These are phyloP conservation scores for Zygoascus biomembranicola DNA, from an alignment of 805 yeast species.

Conservation along the genomic window DNA sequence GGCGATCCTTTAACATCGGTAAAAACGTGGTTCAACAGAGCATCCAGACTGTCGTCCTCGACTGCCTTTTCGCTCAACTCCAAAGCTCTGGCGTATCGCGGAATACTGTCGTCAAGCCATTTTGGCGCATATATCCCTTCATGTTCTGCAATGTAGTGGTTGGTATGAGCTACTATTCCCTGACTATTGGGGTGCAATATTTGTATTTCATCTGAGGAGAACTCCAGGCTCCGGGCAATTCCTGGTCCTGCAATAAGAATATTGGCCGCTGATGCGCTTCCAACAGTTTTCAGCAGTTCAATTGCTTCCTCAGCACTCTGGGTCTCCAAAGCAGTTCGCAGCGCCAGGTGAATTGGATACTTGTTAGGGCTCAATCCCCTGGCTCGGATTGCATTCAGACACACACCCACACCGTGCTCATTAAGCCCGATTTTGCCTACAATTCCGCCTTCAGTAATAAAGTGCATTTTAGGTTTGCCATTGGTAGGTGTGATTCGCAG, in stretches of 20 bases:
- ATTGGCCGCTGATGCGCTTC: slow-evolving; percentile 16
- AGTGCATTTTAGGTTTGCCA: slow-evolving; percentile 21
- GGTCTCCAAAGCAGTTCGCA: slow-evolving; percentile 29
- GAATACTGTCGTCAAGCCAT: slow-evolving; percentile 9
- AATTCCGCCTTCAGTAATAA: slow-evolving; percentile 31
- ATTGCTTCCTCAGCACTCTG: slow-evolving; percentile 20
- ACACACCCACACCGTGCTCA: slow-evolving; percentile 27
- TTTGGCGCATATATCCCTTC: slow-evolving; percentile 9
- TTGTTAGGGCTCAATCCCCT: slow-evolving; percentile 23
- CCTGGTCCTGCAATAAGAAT: slow-evolving; percentile 13
- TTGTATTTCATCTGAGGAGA: slow-evolving; percentile 10
- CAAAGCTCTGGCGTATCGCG: slow-evolving; percentile 11
- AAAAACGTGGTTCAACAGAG: slow-evolving; percentile 10
- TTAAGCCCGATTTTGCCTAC: slow-evolving; percentile 32
- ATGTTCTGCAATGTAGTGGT: slow-evolving; percentile 14
- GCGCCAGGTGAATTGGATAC: slow-evolving; percentile 32
- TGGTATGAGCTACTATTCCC: slow-evolving; percentile 13
- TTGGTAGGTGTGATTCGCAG: slow-evolving; percentile 22
- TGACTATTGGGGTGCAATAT: slow-evolving; percentile 4
- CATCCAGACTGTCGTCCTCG: slow-evolving; percentile 1
- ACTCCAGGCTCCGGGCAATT: slow-evolving; percentile 13
- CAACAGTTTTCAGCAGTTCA: slow-evolving; percentile 4
- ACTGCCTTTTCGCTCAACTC: slow-evolving; percentile 8
- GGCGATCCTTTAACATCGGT: slow-evolving; percentile 21
- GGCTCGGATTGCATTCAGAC: slow-evolving; percentile 29